A percentile compares a stretch with the other conserved stretches of the same genome.
These are phyloP conservation scores for Talaromyces amestolkiae DNA, from an alignment of 2,329 filamentous ascomycete species.

Conservation along the genomic window DNA sequence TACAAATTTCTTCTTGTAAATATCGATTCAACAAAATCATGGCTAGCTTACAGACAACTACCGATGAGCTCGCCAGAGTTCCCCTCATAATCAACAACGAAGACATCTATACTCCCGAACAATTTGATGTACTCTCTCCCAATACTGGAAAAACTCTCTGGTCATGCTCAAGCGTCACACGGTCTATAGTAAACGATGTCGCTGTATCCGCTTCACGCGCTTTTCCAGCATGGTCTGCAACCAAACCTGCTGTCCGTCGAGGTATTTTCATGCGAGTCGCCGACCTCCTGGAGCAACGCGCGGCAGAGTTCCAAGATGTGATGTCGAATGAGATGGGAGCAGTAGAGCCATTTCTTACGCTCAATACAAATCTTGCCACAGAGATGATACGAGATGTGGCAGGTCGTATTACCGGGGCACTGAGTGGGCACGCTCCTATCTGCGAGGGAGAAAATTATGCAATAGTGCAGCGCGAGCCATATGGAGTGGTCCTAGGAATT, in stretches of 20 bases:
- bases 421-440: not conserved
- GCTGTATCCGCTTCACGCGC: constrained; percentile 60
- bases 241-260: constrained; percentile 62
- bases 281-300: constrained; percentile 57
- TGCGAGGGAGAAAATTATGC: not conserved
- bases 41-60: not conserved
- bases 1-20: no score
- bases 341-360: not conserved
- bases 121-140: constrained; percentile 1
- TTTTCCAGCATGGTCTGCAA: constrained; percentile 64
- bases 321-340: not conserved
- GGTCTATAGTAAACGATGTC: constrained; percentile 50
- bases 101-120: not conserved
- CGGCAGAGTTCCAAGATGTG: not conserved
- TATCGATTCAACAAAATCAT: no score
- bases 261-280: constrained; percentile 69
- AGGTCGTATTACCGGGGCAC: not conserved
- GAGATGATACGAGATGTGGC: not conserved
- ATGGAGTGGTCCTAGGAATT: constrained; percentile 4
- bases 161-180: not conserved
- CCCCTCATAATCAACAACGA: constrained; percentile 1
- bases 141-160: not conserved
- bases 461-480: not conserved
- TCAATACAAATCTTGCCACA: not conserved
- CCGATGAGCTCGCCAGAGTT: not conserved